A percentile compares a stretch with the other conserved stretches of the same genome.
phyloP scores from a whole-genome alignment of 2,329 filamentous ascomycete species.

The Sphaerulina populicola region DNA sequence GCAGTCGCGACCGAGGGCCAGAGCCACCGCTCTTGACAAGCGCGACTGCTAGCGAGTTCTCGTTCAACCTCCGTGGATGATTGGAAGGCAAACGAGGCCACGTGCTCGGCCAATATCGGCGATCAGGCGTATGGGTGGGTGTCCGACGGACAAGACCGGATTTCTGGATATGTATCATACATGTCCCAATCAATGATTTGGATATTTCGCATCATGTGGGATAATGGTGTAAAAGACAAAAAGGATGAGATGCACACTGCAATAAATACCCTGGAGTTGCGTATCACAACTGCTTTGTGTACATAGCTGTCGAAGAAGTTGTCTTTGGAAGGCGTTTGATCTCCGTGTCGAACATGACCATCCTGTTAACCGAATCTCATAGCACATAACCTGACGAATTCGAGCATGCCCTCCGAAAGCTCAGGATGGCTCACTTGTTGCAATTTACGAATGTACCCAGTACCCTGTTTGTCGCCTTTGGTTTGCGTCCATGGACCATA shows the following conservation, averaged over 20 bases:
- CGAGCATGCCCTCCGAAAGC: slow-evolving; percentile 35
- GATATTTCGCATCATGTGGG: not conserved
- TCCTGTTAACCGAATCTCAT: slow-evolving; percentile 32
- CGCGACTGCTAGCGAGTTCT: slow-evolving; percentile 21
- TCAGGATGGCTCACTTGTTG: slow-evolving; percentile 27
- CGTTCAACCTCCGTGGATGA: slow-evolving; percentile 17
- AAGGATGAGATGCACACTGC: no score
- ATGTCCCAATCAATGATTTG: not conserved
- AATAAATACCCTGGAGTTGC: no score
- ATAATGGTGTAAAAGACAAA: not conserved
- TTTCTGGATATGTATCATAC: slow-evolving; percentile 1
- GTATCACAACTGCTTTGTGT: no score
- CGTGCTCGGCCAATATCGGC: not conserved
- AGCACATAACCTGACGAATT: slow-evolving; percentile 39
- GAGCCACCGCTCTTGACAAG: slow-evolving; percentile 11
- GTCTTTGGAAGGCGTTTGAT: no score
- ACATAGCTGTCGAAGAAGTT: no score
- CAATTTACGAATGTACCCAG: slow-evolving; percentile 26
- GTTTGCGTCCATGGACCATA: slow-evolving; percentile 33
- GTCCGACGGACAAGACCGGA: not conserved
- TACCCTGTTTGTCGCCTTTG: slow-evolving; percentile 33
- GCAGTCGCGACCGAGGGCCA: slow-evolving; percentile 11
- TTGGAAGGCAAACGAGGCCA: not conserved
- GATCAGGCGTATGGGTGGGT: not conserved
- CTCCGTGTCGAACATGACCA: no score